Percentiles rank a stretch among this genome's conserved stretches.
phyloP scores from a whole-genome alignment of 495 filamentous ascomycete species.

The Xylaria nigripes region DNA sequence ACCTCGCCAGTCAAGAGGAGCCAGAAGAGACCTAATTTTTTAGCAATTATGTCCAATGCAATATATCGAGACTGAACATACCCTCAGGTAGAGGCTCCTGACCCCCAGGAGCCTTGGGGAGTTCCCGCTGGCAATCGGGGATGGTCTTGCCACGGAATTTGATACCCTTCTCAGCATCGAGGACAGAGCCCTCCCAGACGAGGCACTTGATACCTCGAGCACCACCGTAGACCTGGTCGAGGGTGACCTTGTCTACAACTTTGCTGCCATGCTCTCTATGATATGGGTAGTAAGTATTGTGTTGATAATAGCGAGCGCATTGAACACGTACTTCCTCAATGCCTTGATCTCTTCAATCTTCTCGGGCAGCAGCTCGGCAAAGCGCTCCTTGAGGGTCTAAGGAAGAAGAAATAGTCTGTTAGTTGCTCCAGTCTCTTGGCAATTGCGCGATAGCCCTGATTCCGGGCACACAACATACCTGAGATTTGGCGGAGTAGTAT shows the following conservation, averaged over 20 bases:
- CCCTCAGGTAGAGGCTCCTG: conserved; percentile 94
- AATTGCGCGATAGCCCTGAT: conserved; percentile 10
- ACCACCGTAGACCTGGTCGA: conserved; percentile 99
- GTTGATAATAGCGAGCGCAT: conserved; percentile 9
- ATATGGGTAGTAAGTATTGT: conserved; percentile 12
- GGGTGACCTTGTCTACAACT: conserved; percentile 93
- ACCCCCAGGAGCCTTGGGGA: conserved; percentile 93
- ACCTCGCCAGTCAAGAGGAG: conserved; percentile 95
- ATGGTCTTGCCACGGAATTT: conserved; percentile 98
- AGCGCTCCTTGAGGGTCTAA: conserved; percentile 96
- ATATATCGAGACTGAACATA: conserved; percentile 21
- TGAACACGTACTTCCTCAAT: conserved; percentile 68
- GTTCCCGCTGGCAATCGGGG: conserved; percentile 93
- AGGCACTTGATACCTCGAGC: conserved; percentile 97
- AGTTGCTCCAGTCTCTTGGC: neutral
- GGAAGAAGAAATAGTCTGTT: conserved; percentile 9
- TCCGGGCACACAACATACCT: conserved; percentile 48
- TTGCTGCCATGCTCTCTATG: conserved; percentile 84
- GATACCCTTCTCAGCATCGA: conserved; percentile 97
- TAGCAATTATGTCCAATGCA: conserved; percentile 9
- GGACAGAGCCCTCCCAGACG: conserved; percentile 98
- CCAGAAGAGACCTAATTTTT: conserved; percentile 86
- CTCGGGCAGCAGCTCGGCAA: conserved; percentile 86
- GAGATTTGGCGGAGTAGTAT: conserved; percentile 84
- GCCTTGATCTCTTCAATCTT: conserved; percentile 99